Conservation (phyloP, 305 asterid species). For the Plantago rigida region DNA sequence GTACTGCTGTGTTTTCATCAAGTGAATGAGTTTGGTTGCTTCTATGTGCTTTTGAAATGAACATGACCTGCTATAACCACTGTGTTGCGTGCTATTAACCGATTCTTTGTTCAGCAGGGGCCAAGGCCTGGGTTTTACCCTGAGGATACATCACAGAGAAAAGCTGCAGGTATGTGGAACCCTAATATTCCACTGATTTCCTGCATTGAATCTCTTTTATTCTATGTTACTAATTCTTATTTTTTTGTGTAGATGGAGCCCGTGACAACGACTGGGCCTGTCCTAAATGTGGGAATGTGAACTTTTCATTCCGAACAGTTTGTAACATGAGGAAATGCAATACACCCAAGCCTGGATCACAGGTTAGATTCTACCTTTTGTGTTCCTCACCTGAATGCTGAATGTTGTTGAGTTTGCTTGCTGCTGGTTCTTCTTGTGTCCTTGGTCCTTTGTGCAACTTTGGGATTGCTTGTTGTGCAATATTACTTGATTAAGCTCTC, state of each 20-base stretch:
- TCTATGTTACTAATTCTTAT: slow-evolving; percentile 17
- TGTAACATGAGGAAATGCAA: slow-evolving; percentile 93
- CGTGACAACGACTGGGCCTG: slow-evolving; percentile 87
- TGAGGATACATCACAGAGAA: slow-evolving; percentile 52
- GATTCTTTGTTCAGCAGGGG: slow-evolving; percentile 39
- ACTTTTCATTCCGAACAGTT: slow-evolving; percentile 63
- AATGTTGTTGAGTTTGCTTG: background rate
- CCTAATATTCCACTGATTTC: background rate
- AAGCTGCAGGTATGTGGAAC: slow-evolving; percentile 36
- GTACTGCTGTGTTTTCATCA: background rate
- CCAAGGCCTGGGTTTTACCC: slow-evolving; percentile 62
- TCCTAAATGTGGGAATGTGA: slow-evolving; percentile 83
- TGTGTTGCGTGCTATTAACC: slow-evolving; percentile 10
- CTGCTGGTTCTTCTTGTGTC: background rate
- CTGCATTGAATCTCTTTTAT: slow-evolving; percentile 10
- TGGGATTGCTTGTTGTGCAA: slow-evolving; percentile 1
- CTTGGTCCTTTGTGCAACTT: background rate
- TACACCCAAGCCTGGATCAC: slow-evolving; percentile 86
- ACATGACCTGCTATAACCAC: slow-evolving; percentile 2
- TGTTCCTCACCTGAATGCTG: background rate
- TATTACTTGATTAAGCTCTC: slow-evolving; percentile 7
- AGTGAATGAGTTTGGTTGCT: background rate
- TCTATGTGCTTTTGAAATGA: background rate
- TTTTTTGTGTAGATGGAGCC: slow-evolving; percentile 47
- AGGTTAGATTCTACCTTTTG: slow-evolving; percentile 35